Base-by-base conservation (phyloP, 495 filamentous ascomycete genomes). In the Aspergillus carlsbadensis region DNA sequence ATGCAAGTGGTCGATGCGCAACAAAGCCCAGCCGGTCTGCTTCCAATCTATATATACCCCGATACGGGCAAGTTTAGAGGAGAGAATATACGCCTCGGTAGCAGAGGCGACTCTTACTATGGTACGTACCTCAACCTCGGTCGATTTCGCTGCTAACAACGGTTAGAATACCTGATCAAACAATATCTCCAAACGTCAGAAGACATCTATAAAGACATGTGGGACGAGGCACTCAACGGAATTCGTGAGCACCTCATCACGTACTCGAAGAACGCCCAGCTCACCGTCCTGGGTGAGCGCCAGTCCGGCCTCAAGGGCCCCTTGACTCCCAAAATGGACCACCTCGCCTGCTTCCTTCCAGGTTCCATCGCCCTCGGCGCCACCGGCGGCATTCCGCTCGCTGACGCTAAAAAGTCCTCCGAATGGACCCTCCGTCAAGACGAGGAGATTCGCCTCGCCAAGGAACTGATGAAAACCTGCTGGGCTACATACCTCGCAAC, bases 311-410 rank as follows among this genome's bases (percentile, higher is more conserved):
- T 99, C 11, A 66, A 80, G 20, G 72, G 77, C 2, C 44, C 67
- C 0, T 64, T 96, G 6, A 82, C 79, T 0, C 89, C 93, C 17
- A 98, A 98, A 73, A 98, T 99, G 95, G 94, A 98, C 65, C 94
- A 99, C 68, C 78, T 98, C 7, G 92, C 92, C 36, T 99, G 94
- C 77, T 99, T 98, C 78, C 88, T 97, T 81, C 92, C 94, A 0
- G 95, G 94, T 31, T 96, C 92, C 13, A 93, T 98, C 61, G 94
- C 93, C 0, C 83, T 98, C 1, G 92, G 84, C 10, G 90, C 84
- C 4, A 99, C 94, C 0, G 89, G 86, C 18, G 94, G 94, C 1
- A 59, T 84, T 37, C 84, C 84, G 0, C 80, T 96, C 31, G 74
- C 82, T 1, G 85, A 91, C 62, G 92, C 92, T 5, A 86, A 82